Evolutionary conservation across 176 grass and related monocot genomes (phyloP).

Genomic region (Pharus latifolius): DNA sequence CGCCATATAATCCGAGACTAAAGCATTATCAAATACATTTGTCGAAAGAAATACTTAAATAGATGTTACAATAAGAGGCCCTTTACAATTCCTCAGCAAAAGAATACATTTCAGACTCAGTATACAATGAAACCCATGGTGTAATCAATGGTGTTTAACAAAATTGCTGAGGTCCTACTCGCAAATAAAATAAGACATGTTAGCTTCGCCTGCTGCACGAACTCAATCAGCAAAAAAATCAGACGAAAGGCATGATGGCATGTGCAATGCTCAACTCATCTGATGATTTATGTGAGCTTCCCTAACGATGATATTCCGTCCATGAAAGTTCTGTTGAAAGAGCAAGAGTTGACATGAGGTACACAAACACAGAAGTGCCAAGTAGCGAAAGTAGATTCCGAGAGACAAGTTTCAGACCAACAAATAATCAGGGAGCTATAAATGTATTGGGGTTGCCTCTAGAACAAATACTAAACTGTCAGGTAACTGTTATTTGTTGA

Average conservation of each 20-base stretch:
- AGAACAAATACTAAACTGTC: too few species aligned
- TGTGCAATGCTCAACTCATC: not conserved
- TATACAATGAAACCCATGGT: not conserved
- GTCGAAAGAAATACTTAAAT: not conserved
- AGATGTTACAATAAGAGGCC: too few species aligned
- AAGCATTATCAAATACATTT: not conserved
- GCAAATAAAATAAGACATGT: slow-evolving; percentile 5
- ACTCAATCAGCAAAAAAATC: slow-evolving; percentile 1
- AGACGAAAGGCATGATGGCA: not conserved
- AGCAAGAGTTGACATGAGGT: not conserved
- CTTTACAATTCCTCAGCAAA: not conserved
- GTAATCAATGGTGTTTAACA: not conserved
- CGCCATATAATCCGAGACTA: too few species aligned
- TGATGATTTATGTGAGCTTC: slow-evolving; percentile 28
- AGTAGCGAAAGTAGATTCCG: too few species aligned
- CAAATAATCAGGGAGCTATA: not conserved
- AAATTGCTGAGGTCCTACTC: not conserved
- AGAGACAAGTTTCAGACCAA: not conserved
- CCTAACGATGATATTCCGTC: slow-evolving; percentile 51
- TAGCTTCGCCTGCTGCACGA: not conserved
- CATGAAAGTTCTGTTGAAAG: slow-evolving; percentile 45
- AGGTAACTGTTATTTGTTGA: too few species aligned
- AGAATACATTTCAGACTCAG: not conserved
- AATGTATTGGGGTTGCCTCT: not conserved
- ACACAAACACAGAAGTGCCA: not conserved